Base-by-base conservation (phyloP, 2,329 filamentous ascomycete genomes). In the Monilinia fructicola region DNA sequence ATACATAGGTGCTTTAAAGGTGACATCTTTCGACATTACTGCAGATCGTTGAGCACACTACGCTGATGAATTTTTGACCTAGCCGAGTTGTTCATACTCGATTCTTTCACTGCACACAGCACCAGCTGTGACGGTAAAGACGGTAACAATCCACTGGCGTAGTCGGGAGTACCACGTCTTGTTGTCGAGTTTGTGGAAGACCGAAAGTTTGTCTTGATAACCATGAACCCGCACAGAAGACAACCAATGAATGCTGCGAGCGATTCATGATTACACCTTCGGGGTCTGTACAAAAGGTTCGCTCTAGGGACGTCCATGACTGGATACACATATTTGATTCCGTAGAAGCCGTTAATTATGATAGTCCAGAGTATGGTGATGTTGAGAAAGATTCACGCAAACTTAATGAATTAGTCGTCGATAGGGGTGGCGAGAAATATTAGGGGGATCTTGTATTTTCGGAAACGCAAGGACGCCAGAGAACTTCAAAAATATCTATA, bases 181-280 rank as follows among this genome's bases (percentile, higher is more conserved):
- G 21, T 54, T 16, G 18, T 26, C 53, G 35, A 54, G 53, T 14
- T n/a, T 28, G 35, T 21, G 35, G 12, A 54, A 54, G 26, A 54
- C 14, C 31, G n/a, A 26, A 54, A 54, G 53, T 54, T 54, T 1
- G 18, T 54, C 35, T 54, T 54, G 53, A 54, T 54, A n/a, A 31
- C 53, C 53, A 54, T 18, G 35, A 26, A 14, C 26, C 23, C 53
- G 35, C 26, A 38, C 35, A 35, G 53, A 35, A 54, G 12, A 54
- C 7, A 7, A 54, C n/a, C 4, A n/a, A n/a, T n/a, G n/a, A 54
- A 18, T 12, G 18, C 53, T 6, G 26, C 26, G 53, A 54, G 53
- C 53, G 26, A 35, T 35, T 26, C 53, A 54, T 54, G 53, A 38
- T 18, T 6, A 35, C 35, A 54, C 12, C 35, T 28, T 12, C 26